Conservation (phyloP, 1,139 yeast genomes). For the Meyerozyma carpophila region DNA sequence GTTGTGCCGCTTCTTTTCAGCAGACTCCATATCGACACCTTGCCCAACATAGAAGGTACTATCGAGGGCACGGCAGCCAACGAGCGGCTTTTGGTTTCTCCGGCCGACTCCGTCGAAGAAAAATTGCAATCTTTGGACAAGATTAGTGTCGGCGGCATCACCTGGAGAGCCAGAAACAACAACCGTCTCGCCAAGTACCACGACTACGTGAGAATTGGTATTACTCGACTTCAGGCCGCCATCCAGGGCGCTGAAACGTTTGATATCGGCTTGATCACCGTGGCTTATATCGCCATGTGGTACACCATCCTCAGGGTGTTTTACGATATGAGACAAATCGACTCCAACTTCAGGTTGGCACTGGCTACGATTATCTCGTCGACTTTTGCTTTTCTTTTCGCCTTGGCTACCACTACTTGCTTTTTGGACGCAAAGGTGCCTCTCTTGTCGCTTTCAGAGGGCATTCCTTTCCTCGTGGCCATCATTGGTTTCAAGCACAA, state of each 20-base stretch:
- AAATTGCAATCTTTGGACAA: constrained; percentile 27
- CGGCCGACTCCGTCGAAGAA: constrained; percentile 28
- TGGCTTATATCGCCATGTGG: constrained; percentile 89
- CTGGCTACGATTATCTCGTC: constrained; percentile 78
- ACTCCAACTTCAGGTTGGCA: constrained; percentile 88
- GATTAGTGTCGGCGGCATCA: constrained; percentile 37
- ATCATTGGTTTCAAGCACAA: constrained; percentile 92
- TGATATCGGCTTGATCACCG: constrained; percentile 73
- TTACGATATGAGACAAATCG: constrained; percentile 71
- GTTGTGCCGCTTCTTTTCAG: constrained; percentile 55
- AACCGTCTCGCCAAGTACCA: constrained; percentile 61
- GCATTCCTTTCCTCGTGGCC: constrained; percentile 89
- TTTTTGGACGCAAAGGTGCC: constrained; percentile 56
- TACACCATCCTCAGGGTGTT: constrained; percentile 77
- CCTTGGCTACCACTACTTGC: constrained; percentile 57
- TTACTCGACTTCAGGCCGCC: constrained; percentile 44
- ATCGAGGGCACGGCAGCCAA: constrained; percentile 25
- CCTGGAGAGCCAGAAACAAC: constrained; percentile 64
- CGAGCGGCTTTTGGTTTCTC: constrained; percentile 41
- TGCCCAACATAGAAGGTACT: constrained; percentile 30
- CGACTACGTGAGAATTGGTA: constrained; percentile 48
- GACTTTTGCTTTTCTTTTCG: constrained; percentile 80
- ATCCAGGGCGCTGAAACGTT: constrained; percentile 79
- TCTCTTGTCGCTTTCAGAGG: constrained; percentile 77
- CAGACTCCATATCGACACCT: constrained; percentile 26